A percentile compares a stretch with the other conserved stretches of the same genome.
phyloP scores from a whole-genome alignment of 2,329 filamentous ascomycete species.

The Echinosphaeria canescens region DNA sequence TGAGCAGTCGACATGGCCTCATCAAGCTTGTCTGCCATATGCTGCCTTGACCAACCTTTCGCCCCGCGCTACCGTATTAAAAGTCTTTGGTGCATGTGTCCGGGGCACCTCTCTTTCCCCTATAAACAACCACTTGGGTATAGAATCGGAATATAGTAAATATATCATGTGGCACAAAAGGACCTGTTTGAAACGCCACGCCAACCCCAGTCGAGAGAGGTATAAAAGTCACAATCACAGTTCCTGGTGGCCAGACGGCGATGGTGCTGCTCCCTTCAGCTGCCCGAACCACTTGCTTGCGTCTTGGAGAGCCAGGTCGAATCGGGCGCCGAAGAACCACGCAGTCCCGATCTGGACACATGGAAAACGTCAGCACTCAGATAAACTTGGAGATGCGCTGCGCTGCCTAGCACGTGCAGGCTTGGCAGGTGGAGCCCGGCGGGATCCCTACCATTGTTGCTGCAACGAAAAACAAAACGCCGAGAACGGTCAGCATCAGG shows the following conservation, averaged over 20 bases:
- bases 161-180: not conserved
- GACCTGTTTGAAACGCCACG: conserved; percentile 1
- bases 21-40: no score
- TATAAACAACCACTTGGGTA: no score
- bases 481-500: conserved; percentile 43
- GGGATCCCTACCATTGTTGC: conserved; percentile 49
- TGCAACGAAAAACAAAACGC: conserved; percentile 50
- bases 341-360: conserved; percentile 45
- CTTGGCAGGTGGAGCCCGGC: conserved; percentile 1
- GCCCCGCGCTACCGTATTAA: no score
- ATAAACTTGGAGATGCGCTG: not conserved
- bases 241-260: conserved; percentile 9
- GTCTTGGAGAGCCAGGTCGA: conserved; percentile 45
- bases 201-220: no score
- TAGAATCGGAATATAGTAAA: no score
- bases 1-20: not conserved
- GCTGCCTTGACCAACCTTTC: no score
- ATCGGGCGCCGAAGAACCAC: conserved; percentile 62
- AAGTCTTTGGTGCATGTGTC: no score
- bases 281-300: no score
- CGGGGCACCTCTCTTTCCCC: no score
- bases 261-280: no score
- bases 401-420: not conserved
- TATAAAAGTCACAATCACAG: conserved; percentile 8
- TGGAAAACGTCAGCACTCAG: not conserved